Evolutionary conservation across 352 stramenopile species (phyloP).

Genomic region (Sclerospora graminicola): DNA sequence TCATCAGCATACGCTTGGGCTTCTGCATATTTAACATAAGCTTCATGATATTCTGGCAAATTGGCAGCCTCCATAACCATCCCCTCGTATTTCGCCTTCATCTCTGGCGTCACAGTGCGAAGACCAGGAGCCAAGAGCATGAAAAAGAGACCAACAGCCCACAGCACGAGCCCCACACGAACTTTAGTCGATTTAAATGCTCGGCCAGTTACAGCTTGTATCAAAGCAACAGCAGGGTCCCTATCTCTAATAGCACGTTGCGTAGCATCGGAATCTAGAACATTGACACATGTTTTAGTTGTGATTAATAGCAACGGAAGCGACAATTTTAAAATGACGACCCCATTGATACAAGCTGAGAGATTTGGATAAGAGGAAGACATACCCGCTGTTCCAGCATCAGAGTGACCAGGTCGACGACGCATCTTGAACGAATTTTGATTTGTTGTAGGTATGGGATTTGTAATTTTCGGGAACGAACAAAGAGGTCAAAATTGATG

Average conservation of each 20-base stretch:
- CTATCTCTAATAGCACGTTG: constrained; percentile 14
- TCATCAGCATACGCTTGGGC: constrained; percentile 52
- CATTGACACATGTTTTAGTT: constrained; percentile 4
- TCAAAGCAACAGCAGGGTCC: constrained; percentile 42
- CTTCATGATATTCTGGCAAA: constrained; percentile 65
- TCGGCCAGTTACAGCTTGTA: constrained; percentile 36
- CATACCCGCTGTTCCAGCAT: constrained; percentile 9
- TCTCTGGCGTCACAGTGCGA: constrained; percentile 52
- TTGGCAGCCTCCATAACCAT: constrained; percentile 71
- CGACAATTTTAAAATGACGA: not conserved
- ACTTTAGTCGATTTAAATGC: constrained; percentile 54
- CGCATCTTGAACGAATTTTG: constrained; percentile 18
- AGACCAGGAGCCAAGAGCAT: constrained; percentile 66
- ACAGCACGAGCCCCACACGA: constrained; percentile 51
- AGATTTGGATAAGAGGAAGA: not conserved
- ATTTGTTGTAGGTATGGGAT: too few relatives aligned
- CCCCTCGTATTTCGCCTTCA: constrained; percentile 64
- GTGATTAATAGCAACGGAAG: not conserved
- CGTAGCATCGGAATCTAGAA: constrained; percentile 18
- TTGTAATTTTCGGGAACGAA: too few relatives aligned
- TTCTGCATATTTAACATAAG: constrained; percentile 40
- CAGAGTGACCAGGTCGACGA: constrained; percentile 20
- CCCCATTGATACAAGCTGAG: constrained; percentile 3
- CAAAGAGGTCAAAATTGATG: too few relatives aligned
- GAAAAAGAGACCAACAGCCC: constrained; percentile 74